These are phyloP conservation scores for Seminavis robusta DNA, from an alignment of 108 stramenopile genomes.

Conservation along the genomic window DNA sequence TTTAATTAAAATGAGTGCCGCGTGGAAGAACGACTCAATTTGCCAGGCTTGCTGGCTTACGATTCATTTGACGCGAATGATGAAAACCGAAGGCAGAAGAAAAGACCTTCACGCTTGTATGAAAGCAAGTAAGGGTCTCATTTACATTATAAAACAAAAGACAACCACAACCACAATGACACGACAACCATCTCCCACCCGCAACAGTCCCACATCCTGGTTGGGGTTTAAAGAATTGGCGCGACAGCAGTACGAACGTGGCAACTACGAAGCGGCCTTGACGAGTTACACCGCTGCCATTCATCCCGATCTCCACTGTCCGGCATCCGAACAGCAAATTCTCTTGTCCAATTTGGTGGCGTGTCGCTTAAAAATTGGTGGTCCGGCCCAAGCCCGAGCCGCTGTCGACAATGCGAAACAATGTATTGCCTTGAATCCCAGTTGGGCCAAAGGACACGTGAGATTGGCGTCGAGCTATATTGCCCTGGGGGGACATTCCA, in stretches of 20 bases:
- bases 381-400: constrained; percentile 37
- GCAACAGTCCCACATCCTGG: constrained; percentile 13
- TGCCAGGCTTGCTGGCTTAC: no score
- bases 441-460: constrained; percentile 79
- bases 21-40: no score
- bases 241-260: constrained; percentile 10
- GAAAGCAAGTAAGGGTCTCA: no score
- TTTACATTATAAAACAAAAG: no score
- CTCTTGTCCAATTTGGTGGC: constrained; percentile 59
- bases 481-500: constrained; percentile 66
- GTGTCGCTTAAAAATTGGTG: constrained; percentile 74
- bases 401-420: constrained; percentile 65
- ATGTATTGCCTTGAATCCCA: constrained; percentile 65
- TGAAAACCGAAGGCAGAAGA: no score
- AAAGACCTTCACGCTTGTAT: no score
- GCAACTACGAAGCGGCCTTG: constrained; percentile 27
- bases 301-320: constrained; percentile 13
- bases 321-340: constrained; percentile 36
- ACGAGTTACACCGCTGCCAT: constrained; percentile 23
- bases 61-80: no score
- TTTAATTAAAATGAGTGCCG: no score
- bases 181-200: no score
- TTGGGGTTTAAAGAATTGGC: constrained; percentile 35
- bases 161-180: no score
- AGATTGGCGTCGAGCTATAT: constrained; percentile 77